phyloP scores from a whole-genome alignment of 768 basidiomycete species.

The Hericium coralloides region DNA sequence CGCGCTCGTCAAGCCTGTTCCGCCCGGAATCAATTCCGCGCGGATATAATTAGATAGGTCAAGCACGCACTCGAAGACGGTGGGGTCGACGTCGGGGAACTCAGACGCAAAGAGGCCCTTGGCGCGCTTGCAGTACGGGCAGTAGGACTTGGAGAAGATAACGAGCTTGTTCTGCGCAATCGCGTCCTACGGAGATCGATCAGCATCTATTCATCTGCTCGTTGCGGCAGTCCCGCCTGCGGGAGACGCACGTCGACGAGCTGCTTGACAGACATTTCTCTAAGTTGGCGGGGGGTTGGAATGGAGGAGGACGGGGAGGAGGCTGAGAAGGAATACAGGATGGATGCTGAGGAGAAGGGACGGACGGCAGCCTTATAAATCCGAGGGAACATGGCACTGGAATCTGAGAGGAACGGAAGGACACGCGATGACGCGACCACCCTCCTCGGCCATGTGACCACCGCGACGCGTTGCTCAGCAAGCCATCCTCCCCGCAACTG shows the following conservation, averaged over 20 bases:
- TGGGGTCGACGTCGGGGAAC: slow-evolving; percentile 22
- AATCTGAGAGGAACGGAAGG: neutral
- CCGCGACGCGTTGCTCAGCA: too few species aligned
- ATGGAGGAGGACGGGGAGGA: slow-evolving; percentile 23
- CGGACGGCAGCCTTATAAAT: slow-evolving; percentile 6
- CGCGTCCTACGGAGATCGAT: slow-evolving; percentile 16
- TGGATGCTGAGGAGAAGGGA: slow-evolving; percentile 12
- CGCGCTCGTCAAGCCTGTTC: slow-evolving; percentile 45
- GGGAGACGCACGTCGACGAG: slow-evolving; percentile 30
- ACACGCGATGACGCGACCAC: neutral
- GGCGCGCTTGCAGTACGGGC: slow-evolving; percentile 33
- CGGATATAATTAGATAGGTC: neutral
- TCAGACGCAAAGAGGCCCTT: slow-evolving; percentile 27
- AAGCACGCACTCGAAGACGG: slow-evolving; percentile 27
- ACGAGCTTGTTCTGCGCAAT: slow-evolving; percentile 30
- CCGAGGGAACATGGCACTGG: neutral
- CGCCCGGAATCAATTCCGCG: neutral
- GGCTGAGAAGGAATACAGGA: slow-evolving; percentile 11
- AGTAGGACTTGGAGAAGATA: slow-evolving; percentile 32
- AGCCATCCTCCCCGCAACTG: too few species aligned
- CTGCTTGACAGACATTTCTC: slow-evolving; percentile 24
- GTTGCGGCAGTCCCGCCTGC: neutral
- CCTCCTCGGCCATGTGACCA: neutral
- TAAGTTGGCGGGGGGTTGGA: slow-evolving; percentile 24
- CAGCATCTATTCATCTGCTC: neutral